Base-by-base conservation (phyloP, 2,329 filamentous ascomycete genomes). In the Rutstroemia sp. region DNA sequence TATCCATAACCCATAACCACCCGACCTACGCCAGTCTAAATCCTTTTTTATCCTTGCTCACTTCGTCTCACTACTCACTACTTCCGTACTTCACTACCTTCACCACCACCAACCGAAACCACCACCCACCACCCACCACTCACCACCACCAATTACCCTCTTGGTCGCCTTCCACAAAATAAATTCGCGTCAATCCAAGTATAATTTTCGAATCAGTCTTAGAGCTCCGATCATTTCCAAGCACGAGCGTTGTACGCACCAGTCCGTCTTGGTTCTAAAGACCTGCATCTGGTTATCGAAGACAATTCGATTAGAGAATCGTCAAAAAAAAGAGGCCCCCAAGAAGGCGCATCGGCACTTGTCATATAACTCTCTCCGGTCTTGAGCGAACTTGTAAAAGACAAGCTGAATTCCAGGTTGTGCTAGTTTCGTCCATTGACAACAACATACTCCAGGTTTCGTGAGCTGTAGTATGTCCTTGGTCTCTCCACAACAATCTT, bases 391-490 rank as follows among this genome's bases (percentile, higher is more conserved):
- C 23, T 46, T 36, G 14, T 36, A 8, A 34, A n/a, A 23, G 9
- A 48, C 51, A 30, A 36, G 47, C 27, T 21, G 50, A 38, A 45
- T 40, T 40, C 17, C 39, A 44, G 25, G 51, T 44, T 40, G 34
- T 19, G 48, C 54, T 54, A 51, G 44, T 45, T 38, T 10, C 27
- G 27, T 45, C 59, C 58, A 61, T 59, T 55, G 51, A 60, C 56
- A 40, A 57, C 39, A 36, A 27, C 49, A 56, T 60, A 25, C 27
- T 36, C n/a, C 25, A 14, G n/a, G 17, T 54, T 51, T 48, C 34
- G 52, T 57, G 57, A 62, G 61, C 57, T 56, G 60, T 68, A 69
- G 67, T 65, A 70, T 69, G 68, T 69, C 68, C 63, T 67, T 69
- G 66, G 66, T 66, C 62, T 65, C 65, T 50, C 59, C 63, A 54